Conservation (phyloP, 306 rosid genomes). For the Citrullus mucosospermus region DNA sequence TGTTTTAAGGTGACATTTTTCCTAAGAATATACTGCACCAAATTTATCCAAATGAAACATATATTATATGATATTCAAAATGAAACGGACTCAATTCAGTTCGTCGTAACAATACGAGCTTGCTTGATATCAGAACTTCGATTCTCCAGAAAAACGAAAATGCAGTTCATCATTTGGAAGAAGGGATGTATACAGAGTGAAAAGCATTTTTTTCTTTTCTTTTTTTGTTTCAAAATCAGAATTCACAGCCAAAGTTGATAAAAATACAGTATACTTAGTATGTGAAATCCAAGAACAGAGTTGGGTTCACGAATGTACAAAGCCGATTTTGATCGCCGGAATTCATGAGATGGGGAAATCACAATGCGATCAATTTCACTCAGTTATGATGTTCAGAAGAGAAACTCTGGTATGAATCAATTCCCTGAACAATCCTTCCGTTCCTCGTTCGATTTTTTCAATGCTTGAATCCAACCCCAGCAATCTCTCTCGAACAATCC, state of each 20-base stretch:
- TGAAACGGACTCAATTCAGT: too few species aligned
- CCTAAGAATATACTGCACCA: too few species aligned
- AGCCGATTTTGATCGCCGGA: background rate
- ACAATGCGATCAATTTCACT: conserved; percentile 5
- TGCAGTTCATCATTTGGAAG: background rate
- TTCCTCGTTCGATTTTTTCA: conserved; percentile 38
- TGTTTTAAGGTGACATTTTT: too few species aligned
- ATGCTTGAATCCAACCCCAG: conserved; percentile 29
- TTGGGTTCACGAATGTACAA: conserved; percentile 2
- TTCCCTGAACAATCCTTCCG: conserved; percentile 54
- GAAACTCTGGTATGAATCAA: conserved; percentile 54
- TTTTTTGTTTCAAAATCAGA: background rate
- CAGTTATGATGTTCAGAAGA: conserved; percentile 45
- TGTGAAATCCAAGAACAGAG: background rate
- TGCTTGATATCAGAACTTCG: too few species aligned
- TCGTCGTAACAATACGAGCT: too few species aligned
- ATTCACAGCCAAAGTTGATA: background rate
- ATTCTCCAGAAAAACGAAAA: too few species aligned
- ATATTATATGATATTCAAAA: too few species aligned
- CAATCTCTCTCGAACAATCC: conserved; percentile 26
- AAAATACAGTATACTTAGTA: background rate
- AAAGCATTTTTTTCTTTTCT: background rate
- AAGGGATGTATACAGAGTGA: background rate
- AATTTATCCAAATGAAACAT: too few species aligned
- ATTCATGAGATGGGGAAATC: background rate